Base-by-base conservation (phyloP, 306 rosid species). In the Herpetospermum pedunculosum region DNA sequence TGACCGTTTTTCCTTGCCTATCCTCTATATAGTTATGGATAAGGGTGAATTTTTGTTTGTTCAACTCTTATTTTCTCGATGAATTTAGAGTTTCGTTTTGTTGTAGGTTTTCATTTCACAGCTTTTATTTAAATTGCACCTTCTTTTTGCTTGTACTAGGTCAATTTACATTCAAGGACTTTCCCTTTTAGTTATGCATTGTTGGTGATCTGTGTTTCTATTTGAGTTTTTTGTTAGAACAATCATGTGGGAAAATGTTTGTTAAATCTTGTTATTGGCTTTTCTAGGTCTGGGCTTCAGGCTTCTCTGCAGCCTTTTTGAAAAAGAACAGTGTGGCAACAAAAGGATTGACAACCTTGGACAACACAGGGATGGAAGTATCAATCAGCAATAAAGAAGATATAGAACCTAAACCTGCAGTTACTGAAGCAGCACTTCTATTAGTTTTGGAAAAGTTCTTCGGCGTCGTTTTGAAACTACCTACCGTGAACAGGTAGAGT, bases 251-350 rank as follows among this genome's bases (percentile, higher is more conserved):
- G 40, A 18, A 35, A 55, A 10, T 26, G n/a, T 37, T 57, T 12
- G 49, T 73, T 40, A 53, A 55, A 73, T 55, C 55, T 58, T 43
- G 53, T 4, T n/a, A 58, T 43, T 28, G 29, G 29, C 25, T 26
- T 37, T 29, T 69, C 43, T 78, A 95, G 99, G 96, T 95, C 35
- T 95, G 97, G 97, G 99, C 99, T 58, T 95, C 96, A 43, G 99
- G 99, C 77, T 95, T 95, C 90, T 89, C 97, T 59, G 97, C 99
- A 73, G 97, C 99, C 2, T 87, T 95, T 74, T 84, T 95, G 52
- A 95, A 95, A 84, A 95, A 91, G 86, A 86, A 57, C 26, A 95
- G 99, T 60, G 84, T 89, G 23, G 95, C 96, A 73, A 86, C 97
- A 48, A 91, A 88, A 79, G 92, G 97, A 72, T 72, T 68, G 48